A percentile compares a stretch with the other conserved stretches of the same genome.
These are phyloP conservation scores for Nicotiana otophora DNA, from an alignment of 257 asterid species.

Conservation along the genomic window DNA sequence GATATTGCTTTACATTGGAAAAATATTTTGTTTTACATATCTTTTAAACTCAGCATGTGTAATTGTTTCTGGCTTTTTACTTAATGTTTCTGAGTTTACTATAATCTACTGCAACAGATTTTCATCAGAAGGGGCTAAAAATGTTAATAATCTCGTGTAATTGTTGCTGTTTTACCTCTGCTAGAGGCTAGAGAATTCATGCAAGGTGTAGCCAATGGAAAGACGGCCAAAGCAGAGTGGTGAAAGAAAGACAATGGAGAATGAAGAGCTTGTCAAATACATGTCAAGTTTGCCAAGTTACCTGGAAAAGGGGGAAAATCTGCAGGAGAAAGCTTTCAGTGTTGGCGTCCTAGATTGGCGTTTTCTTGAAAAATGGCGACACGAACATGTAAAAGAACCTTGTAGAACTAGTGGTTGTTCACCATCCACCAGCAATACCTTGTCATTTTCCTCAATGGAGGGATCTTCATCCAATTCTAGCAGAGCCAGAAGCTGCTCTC, in stretches of 20 bases:
- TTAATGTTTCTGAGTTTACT: neutral
- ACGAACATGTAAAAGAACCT: slow-evolving; percentile 20
- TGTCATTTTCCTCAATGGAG: slow-evolving; percentile 31
- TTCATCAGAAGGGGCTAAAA: slow-evolving; percentile 12
- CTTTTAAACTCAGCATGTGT: slow-evolving; percentile 20
- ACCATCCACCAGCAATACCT: slow-evolving; percentile 38
- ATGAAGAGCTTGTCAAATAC: slow-evolving; percentile 69
- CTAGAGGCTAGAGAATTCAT: slow-evolving; percentile 2
- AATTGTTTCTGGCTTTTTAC: neutral
- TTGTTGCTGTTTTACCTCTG: slow-evolving; percentile 15
- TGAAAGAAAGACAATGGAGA: slow-evolving; percentile 18
- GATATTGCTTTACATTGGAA: no score
- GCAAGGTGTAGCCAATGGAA: slow-evolving; percentile 1
- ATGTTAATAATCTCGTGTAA: slow-evolving; percentile 45
- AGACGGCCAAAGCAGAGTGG: slow-evolving; percentile 27
- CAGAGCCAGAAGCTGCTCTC: slow-evolving; percentile 25
- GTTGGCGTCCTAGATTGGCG: slow-evolving; percentile 77
- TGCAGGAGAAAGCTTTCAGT: slow-evolving; percentile 53
- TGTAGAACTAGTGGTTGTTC: slow-evolving; percentile 20
- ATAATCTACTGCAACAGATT: neutral
- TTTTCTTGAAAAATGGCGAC: slow-evolving; percentile 67
- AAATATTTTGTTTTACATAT: no score
- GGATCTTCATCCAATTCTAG: slow-evolving; percentile 38
- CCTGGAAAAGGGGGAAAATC: slow-evolving; percentile 49
- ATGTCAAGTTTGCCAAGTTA: slow-evolving; percentile 76